phyloP scores from a whole-genome alignment of 192 early-diverging fungal genomes.

The Umbelopsis sp. region DNA sequence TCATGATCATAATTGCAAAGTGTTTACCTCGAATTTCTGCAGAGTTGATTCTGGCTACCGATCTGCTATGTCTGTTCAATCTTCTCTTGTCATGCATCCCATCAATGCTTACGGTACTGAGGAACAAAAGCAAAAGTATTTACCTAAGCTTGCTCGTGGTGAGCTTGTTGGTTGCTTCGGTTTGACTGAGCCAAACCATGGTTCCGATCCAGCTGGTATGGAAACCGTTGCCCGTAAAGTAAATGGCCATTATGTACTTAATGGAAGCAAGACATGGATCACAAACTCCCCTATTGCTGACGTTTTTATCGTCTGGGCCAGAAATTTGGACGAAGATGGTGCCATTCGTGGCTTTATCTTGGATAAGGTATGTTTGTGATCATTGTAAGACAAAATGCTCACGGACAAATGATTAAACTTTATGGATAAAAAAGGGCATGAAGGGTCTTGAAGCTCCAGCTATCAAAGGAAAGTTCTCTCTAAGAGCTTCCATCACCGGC shows the following conservation, averaged over 20 bases:
- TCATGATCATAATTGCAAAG: background rate
- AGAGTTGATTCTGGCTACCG: conserved; percentile 96
- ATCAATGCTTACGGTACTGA: conserved; percentile 94
- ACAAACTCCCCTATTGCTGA: conserved; percentile 98
- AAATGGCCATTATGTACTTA: conserved; percentile 75
- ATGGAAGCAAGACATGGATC: conserved; percentile 98
- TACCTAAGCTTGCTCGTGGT: conserved; percentile 86
- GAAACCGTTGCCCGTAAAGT: conserved; percentile 83
- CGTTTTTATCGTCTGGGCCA: conserved; percentile 96
- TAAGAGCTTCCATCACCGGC: conserved; percentile 92
- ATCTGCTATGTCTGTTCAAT: conserved; percentile 98
- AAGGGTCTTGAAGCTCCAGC: conserved; percentile 84
- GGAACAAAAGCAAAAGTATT: conserved; percentile 88
- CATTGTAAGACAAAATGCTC: background rate
- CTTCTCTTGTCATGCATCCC: conserved; percentile 98
- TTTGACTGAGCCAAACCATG: conserved; percentile 97
- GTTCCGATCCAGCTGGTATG: conserved; percentile 92
- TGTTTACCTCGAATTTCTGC: conserved; percentile 10
- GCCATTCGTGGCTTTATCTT: conserved; percentile 94
- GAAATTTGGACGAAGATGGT: conserved; percentile 72
- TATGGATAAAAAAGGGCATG: conserved; percentile 63
- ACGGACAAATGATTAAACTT: too few species aligned
- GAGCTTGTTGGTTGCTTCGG: conserved; percentile 92
- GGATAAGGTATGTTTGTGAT: conserved; percentile 66
- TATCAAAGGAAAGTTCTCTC: conserved; percentile 95